Evolutionary conservation across 1,284 basidiomycete genomes (phyloP).

Genomic region (Athelia psychrophila): DNA sequence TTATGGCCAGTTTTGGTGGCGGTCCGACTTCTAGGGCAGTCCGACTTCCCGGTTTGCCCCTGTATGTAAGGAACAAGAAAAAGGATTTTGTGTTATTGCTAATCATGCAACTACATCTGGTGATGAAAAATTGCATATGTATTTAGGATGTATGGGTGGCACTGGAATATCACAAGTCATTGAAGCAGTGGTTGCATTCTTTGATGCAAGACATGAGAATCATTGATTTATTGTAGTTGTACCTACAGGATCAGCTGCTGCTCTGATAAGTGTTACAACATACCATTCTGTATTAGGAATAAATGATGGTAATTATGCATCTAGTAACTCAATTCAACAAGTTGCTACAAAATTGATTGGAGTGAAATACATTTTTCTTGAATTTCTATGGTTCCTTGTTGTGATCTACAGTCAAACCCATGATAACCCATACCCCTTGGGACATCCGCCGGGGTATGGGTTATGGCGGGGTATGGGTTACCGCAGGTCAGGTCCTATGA

Average conservation of each 20-base stretch:
- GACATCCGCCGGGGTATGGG: no score
- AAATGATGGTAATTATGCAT: slow-evolving; percentile 3
- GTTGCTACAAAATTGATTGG: no score
- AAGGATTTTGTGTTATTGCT: slow-evolving; percentile 31
- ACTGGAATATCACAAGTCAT: slow-evolving; percentile 36
- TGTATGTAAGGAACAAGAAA: slow-evolving; percentile 30
- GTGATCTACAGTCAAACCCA: no score
- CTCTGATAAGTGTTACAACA: slow-evolving; percentile 32
- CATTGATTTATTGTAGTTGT: slow-evolving; percentile 28
- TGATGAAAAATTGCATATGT: slow-evolving; percentile 27
- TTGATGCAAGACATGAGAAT: slow-evolving; percentile 18
- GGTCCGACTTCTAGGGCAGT: no score
- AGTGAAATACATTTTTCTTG: no score
- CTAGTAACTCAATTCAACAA: no score
- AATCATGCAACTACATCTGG: slow-evolving; percentile 19
- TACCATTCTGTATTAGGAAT: slow-evolving; percentile 35
- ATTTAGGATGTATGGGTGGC: slow-evolving; percentile 34
- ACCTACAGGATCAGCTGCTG: slow-evolving; percentile 35
- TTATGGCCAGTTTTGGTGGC: no score
- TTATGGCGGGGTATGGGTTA: no score
- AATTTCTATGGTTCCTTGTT: no score
- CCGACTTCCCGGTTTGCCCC: no score
- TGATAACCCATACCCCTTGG: no score
- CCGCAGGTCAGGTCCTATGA: no score
- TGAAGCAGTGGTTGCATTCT: slow-evolving; percentile 23